Evolutionary conservation across 164 flowering plant genomes (phyloP), one percentile per base, ranked within the genome.

Genomic region (Malania oleifera): DNA sequence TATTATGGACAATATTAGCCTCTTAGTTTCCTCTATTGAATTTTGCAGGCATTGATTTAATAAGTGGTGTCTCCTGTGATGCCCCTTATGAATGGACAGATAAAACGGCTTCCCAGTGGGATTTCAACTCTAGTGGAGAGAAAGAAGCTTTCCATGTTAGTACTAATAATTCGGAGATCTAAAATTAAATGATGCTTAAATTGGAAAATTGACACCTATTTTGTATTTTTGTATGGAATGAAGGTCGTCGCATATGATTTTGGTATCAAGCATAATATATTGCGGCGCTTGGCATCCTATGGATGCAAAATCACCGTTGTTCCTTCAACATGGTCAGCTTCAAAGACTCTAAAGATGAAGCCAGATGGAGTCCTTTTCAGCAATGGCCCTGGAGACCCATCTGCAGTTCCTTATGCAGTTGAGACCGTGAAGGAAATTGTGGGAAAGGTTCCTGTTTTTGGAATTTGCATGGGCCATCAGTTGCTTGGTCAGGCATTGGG

Each of bases 401-500:
- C 52, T 20, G 24, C 52, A 7, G 52, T 47, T 13, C 52, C 52
- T 47, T 47, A 47, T 47, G 52, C 24, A 4, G 24, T 47, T 47
- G 26, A 47, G 13, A 20, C 27, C 2, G 52, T 47, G 52, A 47
- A 47, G 52, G 52, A 47, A 25, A 47, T 47, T 20, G 2, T 47
- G 52, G 52, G 52, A 9, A 47, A 25, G 52, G 24, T 47, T 25
- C 52, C 52, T 47, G 52, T 47, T 47, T 47, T 47, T 25, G 24
- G 52, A 20, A 47, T 47, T 20, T 47, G 52, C 52, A 47, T 47
- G 52, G 52, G 52, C 15, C 52, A 47, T 47, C 52, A 47, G 13
- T 25, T 47, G 22, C 52, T 47, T 25, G 52, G 52, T 9, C 24
- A 47, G 52, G 52, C 52, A 20, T 25, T 47, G 26, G 52, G 24